Base-by-base conservation (phyloP, 108 stramenopile species). In the Cyclotella cryptica region DNA sequence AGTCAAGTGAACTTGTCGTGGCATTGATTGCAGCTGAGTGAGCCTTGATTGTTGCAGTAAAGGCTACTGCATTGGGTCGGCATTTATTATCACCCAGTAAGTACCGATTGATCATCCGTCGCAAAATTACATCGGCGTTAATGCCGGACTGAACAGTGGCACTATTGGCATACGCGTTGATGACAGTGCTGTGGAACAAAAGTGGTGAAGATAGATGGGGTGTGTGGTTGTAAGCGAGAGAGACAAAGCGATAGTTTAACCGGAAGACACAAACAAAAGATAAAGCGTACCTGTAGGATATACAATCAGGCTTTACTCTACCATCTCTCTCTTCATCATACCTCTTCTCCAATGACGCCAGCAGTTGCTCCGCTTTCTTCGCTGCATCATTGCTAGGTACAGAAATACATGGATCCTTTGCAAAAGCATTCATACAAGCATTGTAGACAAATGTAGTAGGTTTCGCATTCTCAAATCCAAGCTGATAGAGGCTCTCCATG, bases 361-460 rank as follows among this genome's bases (percentile, higher is more conserved):
- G 62, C 28, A 83, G 66, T 40, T 79, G 78, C 45, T 83, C 82
- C 15, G 82, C 84, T 54, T 77, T 63, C 26, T 49, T 29, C 19
- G 21, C 29, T 7, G 27, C 55, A 28, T 47, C 44, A 22, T 47
- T 60, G 18, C 52, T 66, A 10, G 15, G n/a, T 24, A n/a, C 18
- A 26, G 26, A 47, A 13, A 61, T 68, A 58, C 66, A 57, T 17
- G 78, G 73, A 62, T 79, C 78, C 58, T 83, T 83, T 22, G 82
- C 82, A 68, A 83, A 83, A 6, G 74, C 73, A 79, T 83, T 83
- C 78, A 83, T 75, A 44, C 78, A 79, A 10, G 82, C 82, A 39
- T 83, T 83, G 44, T 83, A 83, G 19, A 83, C 82, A 69, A 83
- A 83, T 7, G 82, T 83, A 21, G 78, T 79, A 14, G 82, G 82